Conservation (phyloP, 768 basidiomycete genomes). For the Rhizopogon vinicolor region DNA sequence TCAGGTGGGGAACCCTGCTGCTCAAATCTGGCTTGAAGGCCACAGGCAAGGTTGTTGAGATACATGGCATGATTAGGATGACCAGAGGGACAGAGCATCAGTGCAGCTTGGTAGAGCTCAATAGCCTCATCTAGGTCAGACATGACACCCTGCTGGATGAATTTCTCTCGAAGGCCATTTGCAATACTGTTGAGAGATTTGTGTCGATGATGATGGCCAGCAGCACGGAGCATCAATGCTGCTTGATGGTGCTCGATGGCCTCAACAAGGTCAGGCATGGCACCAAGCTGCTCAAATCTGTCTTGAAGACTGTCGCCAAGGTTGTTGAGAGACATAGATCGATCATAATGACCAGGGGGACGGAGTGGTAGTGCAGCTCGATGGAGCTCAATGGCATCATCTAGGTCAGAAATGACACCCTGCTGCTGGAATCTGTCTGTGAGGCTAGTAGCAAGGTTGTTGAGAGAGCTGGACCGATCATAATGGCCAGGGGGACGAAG, state of each 20-base stretch:
- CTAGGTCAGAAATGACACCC: neutral
- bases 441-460: conserved; percentile 1
- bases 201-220: conserved; percentile 5
- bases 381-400: neutral
- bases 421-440: neutral
- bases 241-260: neutral
- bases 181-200: neutral
- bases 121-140: neutral
- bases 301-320: neutral
- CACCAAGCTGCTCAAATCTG: conserved; percentile 4
- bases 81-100: neutral
- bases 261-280: conserved; percentile 8
- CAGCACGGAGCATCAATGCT: neutral
- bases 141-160: too few species aligned
- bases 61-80: too few species aligned
- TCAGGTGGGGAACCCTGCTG: too few species aligned
- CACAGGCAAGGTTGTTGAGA: too few species aligned
- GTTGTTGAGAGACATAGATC: neutral
- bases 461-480: neutral
- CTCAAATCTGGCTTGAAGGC: too few species aligned
- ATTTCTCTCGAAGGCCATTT: too few species aligned
- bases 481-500: neutral
- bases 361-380: neutral
- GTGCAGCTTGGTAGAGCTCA: too few species aligned
- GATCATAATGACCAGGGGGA: neutral